A percentile compares a stretch with the other conserved stretches of the same genome.
These are phyloP conservation scores for Schizophyllum amplum DNA, from an alignment of 1,284 basidiomycete species.

Conservation along the genomic window DNA sequence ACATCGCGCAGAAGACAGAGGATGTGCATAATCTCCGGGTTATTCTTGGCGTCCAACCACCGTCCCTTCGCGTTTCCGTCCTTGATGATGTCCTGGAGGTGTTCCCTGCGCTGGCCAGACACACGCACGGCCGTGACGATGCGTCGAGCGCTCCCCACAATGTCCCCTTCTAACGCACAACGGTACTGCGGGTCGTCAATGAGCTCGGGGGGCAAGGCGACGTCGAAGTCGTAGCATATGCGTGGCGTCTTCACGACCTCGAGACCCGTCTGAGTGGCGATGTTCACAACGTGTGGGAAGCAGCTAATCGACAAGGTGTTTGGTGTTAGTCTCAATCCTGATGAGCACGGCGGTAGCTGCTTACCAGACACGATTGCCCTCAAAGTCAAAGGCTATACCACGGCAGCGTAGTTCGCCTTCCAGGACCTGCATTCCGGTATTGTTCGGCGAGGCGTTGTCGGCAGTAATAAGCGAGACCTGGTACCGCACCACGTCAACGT, in stretches of 20 bases:
- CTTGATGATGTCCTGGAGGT: neutral
- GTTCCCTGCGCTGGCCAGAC: neutral
- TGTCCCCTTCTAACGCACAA: neutral
- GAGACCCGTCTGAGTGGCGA: slow-evolving; percentile 24
- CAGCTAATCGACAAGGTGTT: slow-evolving; percentile 18
- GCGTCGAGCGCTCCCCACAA: neutral
- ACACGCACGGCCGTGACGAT: neutral
- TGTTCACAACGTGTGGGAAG: slow-evolving; percentile 30
- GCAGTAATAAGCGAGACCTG: slow-evolving; percentile 9
- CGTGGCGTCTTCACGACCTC: neutral
- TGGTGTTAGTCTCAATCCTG: neutral
- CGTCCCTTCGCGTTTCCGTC: neutral
- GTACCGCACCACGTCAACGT: too few relatives aligned
- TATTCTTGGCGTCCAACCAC: neutral
- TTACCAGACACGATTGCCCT: slow-evolving; percentile 21
- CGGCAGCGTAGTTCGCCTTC: slow-evolving; percentile 5
- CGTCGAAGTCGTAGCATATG: neutral
- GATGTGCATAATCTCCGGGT: neutral
- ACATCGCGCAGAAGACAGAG: slow-evolving; percentile 27
- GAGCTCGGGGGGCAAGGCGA: neutral
- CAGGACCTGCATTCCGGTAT: slow-evolving; percentile 16
- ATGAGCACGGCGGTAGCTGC: neutral
- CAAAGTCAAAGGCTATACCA: slow-evolving; percentile 16
- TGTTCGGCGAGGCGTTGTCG: slow-evolving; percentile 17
- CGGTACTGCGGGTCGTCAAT: neutral